Base-by-base conservation (phyloP, 495 filamentous ascomycete species). In the Penicillium simplicissimum region DNA sequence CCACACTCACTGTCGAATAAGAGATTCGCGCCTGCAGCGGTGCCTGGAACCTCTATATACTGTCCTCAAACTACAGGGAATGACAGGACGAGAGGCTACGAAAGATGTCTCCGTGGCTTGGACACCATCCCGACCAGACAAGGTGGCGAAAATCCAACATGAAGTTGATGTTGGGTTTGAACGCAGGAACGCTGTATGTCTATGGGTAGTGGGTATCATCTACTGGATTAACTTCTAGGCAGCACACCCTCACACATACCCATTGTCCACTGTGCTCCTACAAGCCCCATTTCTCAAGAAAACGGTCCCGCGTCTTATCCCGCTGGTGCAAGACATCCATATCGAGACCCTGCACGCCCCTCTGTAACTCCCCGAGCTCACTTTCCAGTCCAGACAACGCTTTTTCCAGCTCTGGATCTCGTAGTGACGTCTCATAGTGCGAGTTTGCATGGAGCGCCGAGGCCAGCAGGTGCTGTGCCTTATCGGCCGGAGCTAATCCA, bases 301-400 rank as follows among this genome's bases (percentile, higher is more conserved):
- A 73, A 25, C 52, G 69, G 8, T 72, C 75, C 36, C 67, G 73
- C 15, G 45, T 49, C 40, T 64, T 66, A 55, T 79, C 73, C 8
- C 72, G 73, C 42, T 73, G 74, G 48, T 74, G 68, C 33, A 81
- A 61, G 55, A 74, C 63, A 52, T 73, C 71, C 52, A 75, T 31
- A 35, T 81, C 63, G 19, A 81, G 57, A 23, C 63, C 58, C 60
- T 74, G 64, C 8, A 79, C 62, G 3, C 73, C 74, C 52, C 70
- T 72, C 55, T 76, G 73, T 25, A 81, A 64, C 14, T 45, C 38
- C 7, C 51, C 51, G 28, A 81, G 58, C 52, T 71, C 66, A 9
- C 38, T 48, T 57, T 79, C 76, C 37, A 80, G 67, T 15, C 57
- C 61, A 15, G 57, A 54, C 37, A 81, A 64, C 15, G 61, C 67